A percentile compares a stretch with the other conserved stretches of the same genome.
phyloP scores from a whole-genome alignment of 1,284 basidiomycete genomes.

The Lignosus rhinocerotis region DNA sequence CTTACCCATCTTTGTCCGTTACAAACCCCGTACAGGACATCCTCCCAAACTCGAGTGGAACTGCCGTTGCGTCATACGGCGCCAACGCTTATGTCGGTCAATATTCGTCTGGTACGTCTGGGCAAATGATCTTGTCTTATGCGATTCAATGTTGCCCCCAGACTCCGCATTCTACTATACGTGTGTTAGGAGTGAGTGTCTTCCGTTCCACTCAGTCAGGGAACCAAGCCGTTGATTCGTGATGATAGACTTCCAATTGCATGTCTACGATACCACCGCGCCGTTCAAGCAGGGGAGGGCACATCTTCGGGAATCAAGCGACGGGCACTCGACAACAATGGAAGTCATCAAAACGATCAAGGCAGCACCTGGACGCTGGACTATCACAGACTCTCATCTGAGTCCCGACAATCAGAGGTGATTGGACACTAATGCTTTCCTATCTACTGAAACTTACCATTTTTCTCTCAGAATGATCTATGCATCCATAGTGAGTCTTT shows the following conservation, averaged over 20 bases:
- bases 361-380: slow-evolving; percentile 81
- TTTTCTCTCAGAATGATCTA: slow-evolving; percentile 77
- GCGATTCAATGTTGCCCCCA: slow-evolving; percentile 27
- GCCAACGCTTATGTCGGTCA: slow-evolving; percentile 92
- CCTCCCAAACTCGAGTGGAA: slow-evolving; percentile 86
- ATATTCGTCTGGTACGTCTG: slow-evolving; percentile 70
- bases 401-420: slow-evolving; percentile 90
- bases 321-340: slow-evolving; percentile 65
- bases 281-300: slow-evolving; percentile 31
- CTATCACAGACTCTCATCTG: slow-evolving; percentile 93
- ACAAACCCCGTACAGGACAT: slow-evolving; percentile 49
- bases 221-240: not conserved
- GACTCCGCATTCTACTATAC: slow-evolving; percentile 85
- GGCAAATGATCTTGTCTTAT: slow-evolving; percentile 27
- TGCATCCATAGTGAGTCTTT: slow-evolving; percentile 70
- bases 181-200: slow-evolving; percentile 66
- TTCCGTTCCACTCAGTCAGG: not conserved
- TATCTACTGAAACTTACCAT: not conserved
- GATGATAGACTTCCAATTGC: slow-evolving; percentile 75
- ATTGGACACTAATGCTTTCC: not conserved
- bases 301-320: slow-evolving; percentile 27
- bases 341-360: slow-evolving; percentile 78
- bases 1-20: not conserved
- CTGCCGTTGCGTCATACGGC: slow-evolving; percentile 81
- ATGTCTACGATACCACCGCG: slow-evolving; percentile 82